Conservation (phyloP, 2,329 filamentous ascomycete genomes). For the Colletotrichum caudatum region DNA sequence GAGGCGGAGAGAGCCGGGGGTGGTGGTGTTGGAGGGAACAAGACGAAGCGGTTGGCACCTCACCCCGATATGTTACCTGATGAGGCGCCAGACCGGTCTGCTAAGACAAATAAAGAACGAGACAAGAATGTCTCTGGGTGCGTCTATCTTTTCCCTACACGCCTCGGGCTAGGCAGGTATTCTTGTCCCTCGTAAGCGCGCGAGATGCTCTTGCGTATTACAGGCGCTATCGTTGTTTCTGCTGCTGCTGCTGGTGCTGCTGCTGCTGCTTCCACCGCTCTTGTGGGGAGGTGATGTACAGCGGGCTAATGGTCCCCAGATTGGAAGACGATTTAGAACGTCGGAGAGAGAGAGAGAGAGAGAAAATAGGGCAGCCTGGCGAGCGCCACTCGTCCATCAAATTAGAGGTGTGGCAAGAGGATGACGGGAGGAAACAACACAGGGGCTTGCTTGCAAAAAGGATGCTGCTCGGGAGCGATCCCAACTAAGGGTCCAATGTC, state of each 20-base stretch:
- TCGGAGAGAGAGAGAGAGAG: background rate
- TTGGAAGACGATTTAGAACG: background rate
- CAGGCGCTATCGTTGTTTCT: conserved; percentile 7
- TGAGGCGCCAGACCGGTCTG: background rate
- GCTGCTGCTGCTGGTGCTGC: background rate
- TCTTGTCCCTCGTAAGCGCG: background rate
- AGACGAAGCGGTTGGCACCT: conserved; percentile 9
- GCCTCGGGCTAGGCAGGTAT: background rate
- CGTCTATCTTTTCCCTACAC: background rate
- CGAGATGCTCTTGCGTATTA: background rate
- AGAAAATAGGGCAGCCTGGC: conserved; percentile 4
- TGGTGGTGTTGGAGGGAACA: conserved; percentile 3
- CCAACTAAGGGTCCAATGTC: background rate
- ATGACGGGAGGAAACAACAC: conserved; percentile 29
- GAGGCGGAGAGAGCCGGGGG: conserved; percentile 26
- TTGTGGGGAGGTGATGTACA: conserved; percentile 7
- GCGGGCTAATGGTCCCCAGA: background rate
- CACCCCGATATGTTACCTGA: background rate
- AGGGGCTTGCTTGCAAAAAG: conserved; percentile 22
- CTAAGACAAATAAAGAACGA: conserved; percentile 14
- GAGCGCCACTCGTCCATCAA: background rate
- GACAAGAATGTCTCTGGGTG: background rate
- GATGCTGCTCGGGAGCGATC: background rate
- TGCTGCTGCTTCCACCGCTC: background rate
- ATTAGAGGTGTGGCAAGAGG: conserved; percentile 34